A percentile compares a stretch with the other conserved stretches of the same genome.
Evolutionary conservation across 495 filamentous ascomycete genomes (phyloP).

Genomic region (Sporormia fimetaria): DNA sequence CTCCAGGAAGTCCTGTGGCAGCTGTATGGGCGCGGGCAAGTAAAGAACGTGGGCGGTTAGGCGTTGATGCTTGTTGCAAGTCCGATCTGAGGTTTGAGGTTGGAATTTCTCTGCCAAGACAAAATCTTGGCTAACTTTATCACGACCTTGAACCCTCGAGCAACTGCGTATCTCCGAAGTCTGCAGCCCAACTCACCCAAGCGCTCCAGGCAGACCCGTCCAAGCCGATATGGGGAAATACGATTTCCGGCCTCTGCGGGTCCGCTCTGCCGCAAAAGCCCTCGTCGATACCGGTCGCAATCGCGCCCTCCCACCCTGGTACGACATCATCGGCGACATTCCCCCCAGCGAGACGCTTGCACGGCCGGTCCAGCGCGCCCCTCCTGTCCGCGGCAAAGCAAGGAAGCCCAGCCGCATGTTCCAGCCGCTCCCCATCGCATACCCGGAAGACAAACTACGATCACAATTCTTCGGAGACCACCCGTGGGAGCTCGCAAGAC

Average conservation of each 20-base stretch:
- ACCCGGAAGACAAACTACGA: conserved; percentile 78
- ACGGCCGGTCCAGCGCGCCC: conserved; percentile 39
- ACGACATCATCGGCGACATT: conserved; percentile 56
- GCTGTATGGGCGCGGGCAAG: conserved; percentile 5
- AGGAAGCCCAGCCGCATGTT: conserved; percentile 61
- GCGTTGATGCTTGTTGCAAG: too few relatives aligned
- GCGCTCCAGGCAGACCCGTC: neutral
- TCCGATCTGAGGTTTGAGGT: too few relatives aligned
- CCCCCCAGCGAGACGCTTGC: conserved; percentile 71
- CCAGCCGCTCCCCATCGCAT: conserved; percentile 62
- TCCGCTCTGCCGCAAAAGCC: conserved; percentile 53
- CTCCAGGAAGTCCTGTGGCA: neutral
- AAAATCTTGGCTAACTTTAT: too few relatives aligned
- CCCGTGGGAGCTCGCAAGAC: conserved; percentile 92
- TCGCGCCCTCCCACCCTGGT: conserved; percentile 57
- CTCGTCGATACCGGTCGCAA: conserved; percentile 44
- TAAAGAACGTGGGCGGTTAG: too few relatives aligned
- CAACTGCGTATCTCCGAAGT: too few relatives aligned
- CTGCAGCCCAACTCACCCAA: too few relatives aligned
- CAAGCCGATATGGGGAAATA: conserved; percentile 49
- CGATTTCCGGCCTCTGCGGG: conserved; percentile 61
- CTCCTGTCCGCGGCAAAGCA: conserved; percentile 7
- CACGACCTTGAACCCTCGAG: too few relatives aligned
- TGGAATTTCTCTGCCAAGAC: too few relatives aligned
- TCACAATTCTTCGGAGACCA: conserved; percentile 79